These are phyloP conservation scores for Agaricus sinodeliciosus DNA, from an alignment of 768 basidiomycete genomes.

Conservation along the genomic window DNA sequence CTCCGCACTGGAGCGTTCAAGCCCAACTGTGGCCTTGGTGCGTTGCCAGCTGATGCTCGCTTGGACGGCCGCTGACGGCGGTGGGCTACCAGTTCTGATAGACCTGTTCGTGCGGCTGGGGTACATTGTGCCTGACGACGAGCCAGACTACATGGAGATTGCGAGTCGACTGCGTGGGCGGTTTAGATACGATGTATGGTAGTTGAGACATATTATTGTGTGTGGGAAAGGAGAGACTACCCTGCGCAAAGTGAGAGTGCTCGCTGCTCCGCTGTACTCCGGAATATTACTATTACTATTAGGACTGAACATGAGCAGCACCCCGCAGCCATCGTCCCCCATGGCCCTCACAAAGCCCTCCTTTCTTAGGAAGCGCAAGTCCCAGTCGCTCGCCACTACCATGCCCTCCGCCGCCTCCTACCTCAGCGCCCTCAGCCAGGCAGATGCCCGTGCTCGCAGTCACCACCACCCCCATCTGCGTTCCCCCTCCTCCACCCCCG, in stretches of 20 bases:
- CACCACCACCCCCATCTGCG: constrained; percentile 14
- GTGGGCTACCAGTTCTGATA: constrained; percentile 53
- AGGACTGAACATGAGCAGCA: background rate
- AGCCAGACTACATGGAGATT: constrained; percentile 77
- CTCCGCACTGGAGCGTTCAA: constrained; percentile 80
- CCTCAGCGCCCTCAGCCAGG: constrained; percentile 37
- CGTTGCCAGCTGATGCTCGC: constrained; percentile 16
- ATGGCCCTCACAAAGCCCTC: constrained; percentile 57
- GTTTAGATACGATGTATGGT: constrained; percentile 58
- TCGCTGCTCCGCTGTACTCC: background rate
- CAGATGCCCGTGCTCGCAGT: constrained; percentile 60
- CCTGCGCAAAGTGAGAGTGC: background rate
- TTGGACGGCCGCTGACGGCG: background rate
- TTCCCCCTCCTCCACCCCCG: constrained; percentile 59
- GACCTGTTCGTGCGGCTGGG: constrained; percentile 89
- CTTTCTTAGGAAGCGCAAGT: constrained; percentile 53
- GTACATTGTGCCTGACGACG: constrained; percentile 80
- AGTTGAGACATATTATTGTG: constrained; percentile 15
- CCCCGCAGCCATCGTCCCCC: constrained; percentile 41
- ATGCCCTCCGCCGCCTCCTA: constrained; percentile 37
- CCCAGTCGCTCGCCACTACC: constrained; percentile 20
- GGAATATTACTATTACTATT: too few species aligned
- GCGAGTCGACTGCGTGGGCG: constrained; percentile 64
- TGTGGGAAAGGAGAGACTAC: constrained; percentile 3
- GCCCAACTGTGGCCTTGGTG: constrained; percentile 84